Percentiles rank a stretch among this genome's conserved stretches.
Conservation (phyloP, 257 asterid species). For the Solanum okadae region DNA sequence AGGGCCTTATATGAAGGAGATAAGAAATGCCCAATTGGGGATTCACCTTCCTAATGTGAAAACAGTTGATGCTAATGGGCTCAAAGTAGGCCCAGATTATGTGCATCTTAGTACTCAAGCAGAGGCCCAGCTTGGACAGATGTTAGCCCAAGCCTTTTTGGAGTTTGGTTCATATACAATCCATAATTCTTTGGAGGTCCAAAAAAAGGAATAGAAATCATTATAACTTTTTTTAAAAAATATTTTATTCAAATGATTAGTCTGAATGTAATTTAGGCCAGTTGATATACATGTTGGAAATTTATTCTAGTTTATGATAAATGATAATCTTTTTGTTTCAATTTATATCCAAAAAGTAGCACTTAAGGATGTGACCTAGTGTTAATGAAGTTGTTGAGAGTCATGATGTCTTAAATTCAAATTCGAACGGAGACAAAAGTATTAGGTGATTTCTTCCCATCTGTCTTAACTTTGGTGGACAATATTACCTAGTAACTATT, state of each 20-base stretch:
- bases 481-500: not conserved
- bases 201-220: not conserved
- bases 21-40: constrained; percentile 17
- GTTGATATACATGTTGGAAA: not conserved
- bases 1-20: constrained; percentile 8
- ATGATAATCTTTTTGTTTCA: not conserved
- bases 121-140: constrained; percentile 22
- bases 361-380: not conserved
- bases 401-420: not conserved
- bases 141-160: constrained; percentile 22
- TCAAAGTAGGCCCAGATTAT: constrained; percentile 16
- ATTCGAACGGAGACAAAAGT: not conserved
- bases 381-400: not conserved
- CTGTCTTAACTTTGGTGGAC: not conserved
- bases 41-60: constrained; percentile 8
- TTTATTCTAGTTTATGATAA: not conserved
- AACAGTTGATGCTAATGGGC: constrained; percentile 25
- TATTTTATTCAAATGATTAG: not conserved
- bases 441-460: not conserved
- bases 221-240: not conserved
- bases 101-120: constrained; percentile 26
- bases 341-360: not conserved
- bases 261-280: not conserved
- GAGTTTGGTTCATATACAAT: not conserved
- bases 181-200: not conserved